Evolutionary conservation across 1,284 basidiomycete species (phyloP).

Genomic region (Malassezia psittaci): DNA sequence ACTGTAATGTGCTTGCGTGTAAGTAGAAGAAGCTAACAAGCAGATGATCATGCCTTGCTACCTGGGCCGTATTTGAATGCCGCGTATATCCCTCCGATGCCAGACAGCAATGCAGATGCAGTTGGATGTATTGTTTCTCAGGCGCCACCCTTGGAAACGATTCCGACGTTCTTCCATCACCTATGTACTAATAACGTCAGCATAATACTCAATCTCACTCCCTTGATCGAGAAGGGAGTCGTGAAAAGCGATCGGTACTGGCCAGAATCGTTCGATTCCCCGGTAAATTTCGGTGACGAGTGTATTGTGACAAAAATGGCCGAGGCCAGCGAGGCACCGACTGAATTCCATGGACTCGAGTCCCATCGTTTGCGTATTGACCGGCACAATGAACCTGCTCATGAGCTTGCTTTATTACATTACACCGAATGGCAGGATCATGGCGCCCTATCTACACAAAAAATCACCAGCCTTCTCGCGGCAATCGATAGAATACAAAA

Average conservation of each 20-base stretch:
- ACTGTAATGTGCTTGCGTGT: conserved; percentile 14
- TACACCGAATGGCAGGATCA: conserved; percentile 73
- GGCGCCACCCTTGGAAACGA: conserved; percentile 83
- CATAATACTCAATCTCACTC: conserved; percentile 42
- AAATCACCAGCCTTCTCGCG: conserved; percentile 23
- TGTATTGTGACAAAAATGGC: neutral
- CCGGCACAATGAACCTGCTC: neutral
- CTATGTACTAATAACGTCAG: conserved; percentile 17
- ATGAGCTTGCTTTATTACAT: conserved; percentile 58
- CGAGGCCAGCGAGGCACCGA: neutral
- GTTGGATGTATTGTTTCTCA: conserved; percentile 81
- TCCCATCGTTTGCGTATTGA: neutral
- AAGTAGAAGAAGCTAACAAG: neutral
- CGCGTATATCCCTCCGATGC: conserved; percentile 26
- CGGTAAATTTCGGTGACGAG: neutral
- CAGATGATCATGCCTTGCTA: conserved; percentile 29
- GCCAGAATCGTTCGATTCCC: conserved; percentile 25
- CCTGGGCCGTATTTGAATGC: conserved; percentile 35
- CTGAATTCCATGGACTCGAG: conserved; percentile 5
- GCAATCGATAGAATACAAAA: conserved; percentile 29
- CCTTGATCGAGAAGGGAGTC: conserved; percentile 27
- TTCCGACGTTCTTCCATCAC: conserved; percentile 62
- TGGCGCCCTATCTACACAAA: conserved; percentile 55
- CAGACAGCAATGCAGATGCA: conserved; percentile 33
- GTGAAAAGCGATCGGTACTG: conserved; percentile 41